A percentile compares a stretch with the other conserved stretches of the same genome.
Evolutionary conservation across 2,329 filamentous ascomycete species (phyloP).

Genomic region (Pseudogymnoascus sp.): DNA sequence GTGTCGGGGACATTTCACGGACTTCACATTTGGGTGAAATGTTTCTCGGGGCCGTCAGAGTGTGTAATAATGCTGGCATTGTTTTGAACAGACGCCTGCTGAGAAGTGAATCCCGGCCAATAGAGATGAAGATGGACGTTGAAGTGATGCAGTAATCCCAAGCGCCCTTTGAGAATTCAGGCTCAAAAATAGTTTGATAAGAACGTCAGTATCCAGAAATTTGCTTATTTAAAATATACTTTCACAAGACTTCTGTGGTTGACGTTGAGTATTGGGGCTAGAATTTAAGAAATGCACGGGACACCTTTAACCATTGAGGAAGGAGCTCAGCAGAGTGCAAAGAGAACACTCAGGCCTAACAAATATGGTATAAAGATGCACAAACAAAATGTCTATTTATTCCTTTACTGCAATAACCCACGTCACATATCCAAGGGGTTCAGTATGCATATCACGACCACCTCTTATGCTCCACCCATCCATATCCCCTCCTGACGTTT

Average conservation of each 20-base stretch:
- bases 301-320: neutral
- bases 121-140: neutral
- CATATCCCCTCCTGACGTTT: conserved; percentile 40
- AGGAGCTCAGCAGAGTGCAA: neutral
- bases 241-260: neutral
- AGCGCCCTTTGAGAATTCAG: neutral
- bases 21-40: neutral
- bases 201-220: neutral
- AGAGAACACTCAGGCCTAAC: neutral
- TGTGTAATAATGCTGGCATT: neutral
- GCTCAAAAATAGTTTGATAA: neutral
- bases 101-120: neutral
- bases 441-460: conserved; percentile 38
- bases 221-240: neutral
- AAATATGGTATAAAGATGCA: neutral
- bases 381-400: neutral
- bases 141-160: neutral
- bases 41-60: neutral
- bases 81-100: neutral
- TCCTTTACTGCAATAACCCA: conserved; percentile 37
- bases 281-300: too few relatives aligned
- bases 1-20: neutral
- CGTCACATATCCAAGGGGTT: conserved; percentile 41
- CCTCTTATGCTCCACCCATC: conserved; percentile 38
- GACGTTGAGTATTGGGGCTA: neutral